These are phyloP conservation scores for Picocystis salinarum DNA, from an alignment of 139 green algal genomes.

Conservation along the genomic window DNA sequence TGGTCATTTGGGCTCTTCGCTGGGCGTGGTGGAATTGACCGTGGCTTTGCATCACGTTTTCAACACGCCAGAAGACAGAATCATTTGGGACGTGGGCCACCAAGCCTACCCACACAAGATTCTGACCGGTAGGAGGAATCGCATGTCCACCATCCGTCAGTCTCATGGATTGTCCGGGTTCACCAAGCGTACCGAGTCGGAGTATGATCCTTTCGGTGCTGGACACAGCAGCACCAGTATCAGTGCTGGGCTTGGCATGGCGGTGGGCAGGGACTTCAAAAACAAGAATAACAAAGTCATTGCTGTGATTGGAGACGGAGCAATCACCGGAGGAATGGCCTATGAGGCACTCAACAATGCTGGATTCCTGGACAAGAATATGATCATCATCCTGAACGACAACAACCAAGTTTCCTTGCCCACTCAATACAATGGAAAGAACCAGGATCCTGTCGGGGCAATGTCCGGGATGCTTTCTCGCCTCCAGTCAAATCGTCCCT, in stretches of 20 bases:
- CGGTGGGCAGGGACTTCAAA: conserved; percentile 81
- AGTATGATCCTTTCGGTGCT: conserved; percentile 93
- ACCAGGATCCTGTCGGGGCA: conserved; percentile 89
- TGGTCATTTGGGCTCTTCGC: conserved; percentile 78
- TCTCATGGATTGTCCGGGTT: conserved; percentile 86
- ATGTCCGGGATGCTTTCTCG: conserved; percentile 66
- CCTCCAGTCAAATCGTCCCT: conserved; percentile 68
- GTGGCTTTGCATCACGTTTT: conserved; percentile 97
- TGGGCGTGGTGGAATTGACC: conserved; percentile 94
- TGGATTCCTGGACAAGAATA: conserved; percentile 97
- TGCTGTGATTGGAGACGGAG: conserved; percentile 89
- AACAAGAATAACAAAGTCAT: conserved; percentile 53
- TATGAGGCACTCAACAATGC: conserved; percentile 99
- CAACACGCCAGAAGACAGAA: conserved; percentile 81
- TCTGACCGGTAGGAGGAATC: conserved; percentile 65
- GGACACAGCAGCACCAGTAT: conserved; percentile 91
- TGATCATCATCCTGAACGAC: conserved; percentile 99
- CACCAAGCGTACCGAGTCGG: conserved; percentile 81
- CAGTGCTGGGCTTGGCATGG: conserved; percentile 89
- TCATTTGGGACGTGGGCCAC: conserved; percentile 91
- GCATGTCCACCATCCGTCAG: conserved; percentile 85
- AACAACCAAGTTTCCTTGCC: conserved; percentile 99
- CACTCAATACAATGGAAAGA: conserved; percentile 90
- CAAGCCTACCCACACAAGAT: conserved; percentile 98
- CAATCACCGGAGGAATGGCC: conserved; percentile 97